These are phyloP conservation scores for Phytophthora pistaciae DNA, from an alignment of 352 stramenopile species.

Conservation along the genomic window DNA sequence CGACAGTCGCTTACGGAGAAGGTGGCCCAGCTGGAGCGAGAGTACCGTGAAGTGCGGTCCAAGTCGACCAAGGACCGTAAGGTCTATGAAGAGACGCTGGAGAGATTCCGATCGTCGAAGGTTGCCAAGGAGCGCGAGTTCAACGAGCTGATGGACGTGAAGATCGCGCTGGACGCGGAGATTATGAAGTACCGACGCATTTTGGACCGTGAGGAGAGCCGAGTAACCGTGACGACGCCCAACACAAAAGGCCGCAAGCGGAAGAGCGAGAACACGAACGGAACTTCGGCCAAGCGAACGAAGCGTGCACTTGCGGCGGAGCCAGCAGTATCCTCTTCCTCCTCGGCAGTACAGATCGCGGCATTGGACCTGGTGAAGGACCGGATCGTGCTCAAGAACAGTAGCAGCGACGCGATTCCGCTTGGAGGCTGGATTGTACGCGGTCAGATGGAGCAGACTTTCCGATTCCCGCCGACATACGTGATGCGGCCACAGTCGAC, in stretches of 20 bases:
- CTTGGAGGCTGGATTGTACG: slow-evolving; percentile 77
- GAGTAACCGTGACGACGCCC: slow-evolving; percentile 69
- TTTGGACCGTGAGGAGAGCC: slow-evolving; percentile 81
- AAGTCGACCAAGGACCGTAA: slow-evolving; percentile 87
- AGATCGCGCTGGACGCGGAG: slow-evolving; percentile 81
- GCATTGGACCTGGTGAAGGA: slow-evolving; percentile 80
- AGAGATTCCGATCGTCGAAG: slow-evolving; percentile 75
- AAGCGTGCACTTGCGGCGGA: slow-evolving; percentile 40
- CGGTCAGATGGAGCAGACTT: slow-evolving; percentile 68
- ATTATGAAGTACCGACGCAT: slow-evolving; percentile 87
- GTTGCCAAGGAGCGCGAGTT: slow-evolving; percentile 83
- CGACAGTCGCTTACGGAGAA: slow-evolving; percentile 83
- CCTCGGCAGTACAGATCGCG: slow-evolving; percentile 64
- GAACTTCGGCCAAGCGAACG: slow-evolving; percentile 46
- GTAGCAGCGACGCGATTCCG: slow-evolving; percentile 61
- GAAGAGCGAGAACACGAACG: slow-evolving; percentile 55
- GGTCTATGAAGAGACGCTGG: slow-evolving; percentile 73
- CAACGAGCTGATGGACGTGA: slow-evolving; percentile 91
- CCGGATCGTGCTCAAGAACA: slow-evolving; percentile 80
- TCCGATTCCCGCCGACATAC: slow-evolving; percentile 76
- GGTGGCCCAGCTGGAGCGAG: slow-evolving; percentile 78
- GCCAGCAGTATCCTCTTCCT: slow-evolving; percentile 8
- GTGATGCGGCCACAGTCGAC: slow-evolving; percentile 74
- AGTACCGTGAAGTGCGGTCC: slow-evolving; percentile 77
- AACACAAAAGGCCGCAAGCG: slow-evolving; percentile 67